Conservation (phyloP, 106 monocot species). For the Narthecium ossifragum region DNA sequence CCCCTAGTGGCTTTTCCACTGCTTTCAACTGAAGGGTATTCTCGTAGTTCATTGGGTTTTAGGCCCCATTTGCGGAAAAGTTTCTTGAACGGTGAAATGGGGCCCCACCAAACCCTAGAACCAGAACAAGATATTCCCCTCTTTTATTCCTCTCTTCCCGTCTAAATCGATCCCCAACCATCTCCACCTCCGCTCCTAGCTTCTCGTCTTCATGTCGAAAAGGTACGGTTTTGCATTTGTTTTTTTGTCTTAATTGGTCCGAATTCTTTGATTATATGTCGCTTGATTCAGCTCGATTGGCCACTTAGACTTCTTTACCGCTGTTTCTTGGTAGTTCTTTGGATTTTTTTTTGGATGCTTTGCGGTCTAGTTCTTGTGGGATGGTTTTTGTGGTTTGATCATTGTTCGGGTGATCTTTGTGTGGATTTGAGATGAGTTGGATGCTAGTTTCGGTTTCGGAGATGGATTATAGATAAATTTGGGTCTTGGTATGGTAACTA, state of each 20-base stretch:
- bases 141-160: not conserved
- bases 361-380: no score
- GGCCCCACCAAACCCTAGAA: not conserved
- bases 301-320: not conserved
- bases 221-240: conserved; percentile 1
- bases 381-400: no score
- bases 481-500: no score
- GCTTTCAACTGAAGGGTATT: no score
- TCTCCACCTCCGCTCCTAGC: not conserved
- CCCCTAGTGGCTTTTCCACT: no score
- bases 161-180: conserved; percentile 1
- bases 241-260: not conserved
- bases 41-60: no score
- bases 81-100: not conserved
- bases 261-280: not conserved
- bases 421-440: no score
- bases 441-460: no score
- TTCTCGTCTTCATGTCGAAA: conserved; percentile 10
- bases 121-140: no score
- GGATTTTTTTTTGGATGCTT: not conserved
- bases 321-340: not conserved
- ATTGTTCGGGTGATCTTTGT: no score
- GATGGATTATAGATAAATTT: no score
- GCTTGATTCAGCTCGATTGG: not conserved
- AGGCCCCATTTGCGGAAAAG: no score